phyloP scores from a whole-genome alignment of 2,329 filamentous ascomycete genomes.

The Ceratocystis albifundus region DNA sequence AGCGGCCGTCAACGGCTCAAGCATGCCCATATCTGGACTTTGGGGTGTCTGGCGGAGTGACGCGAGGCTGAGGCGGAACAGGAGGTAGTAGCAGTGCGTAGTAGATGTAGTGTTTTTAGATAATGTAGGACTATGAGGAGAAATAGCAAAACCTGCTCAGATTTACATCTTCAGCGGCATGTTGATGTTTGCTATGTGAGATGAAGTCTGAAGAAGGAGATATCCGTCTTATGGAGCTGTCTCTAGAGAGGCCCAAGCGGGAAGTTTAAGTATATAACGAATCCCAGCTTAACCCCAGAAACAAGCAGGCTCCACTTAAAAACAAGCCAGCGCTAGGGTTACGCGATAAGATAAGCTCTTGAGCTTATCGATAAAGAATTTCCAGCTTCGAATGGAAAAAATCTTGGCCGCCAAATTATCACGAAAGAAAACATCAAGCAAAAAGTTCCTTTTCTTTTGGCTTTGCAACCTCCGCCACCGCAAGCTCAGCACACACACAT shows the following conservation, averaged over 20 bases:
- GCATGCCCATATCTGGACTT: slow-evolving; percentile 38
- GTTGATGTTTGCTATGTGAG: background rate
- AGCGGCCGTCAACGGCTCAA: slow-evolving; percentile 46
- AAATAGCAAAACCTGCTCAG: background rate
- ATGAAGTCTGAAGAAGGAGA: too few species aligned
- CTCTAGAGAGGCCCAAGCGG: too few species aligned
- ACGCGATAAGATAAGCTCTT: slow-evolving; percentile 19
- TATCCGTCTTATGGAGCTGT: too few species aligned
- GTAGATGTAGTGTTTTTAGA: too few species aligned
- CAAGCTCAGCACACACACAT: background rate
- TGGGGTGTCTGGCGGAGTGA: background rate
- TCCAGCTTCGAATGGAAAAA: slow-evolving; percentile 23
- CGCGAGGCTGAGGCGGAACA: background rate
- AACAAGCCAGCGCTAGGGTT: background rate
- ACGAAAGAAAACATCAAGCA: slow-evolving; percentile 21
- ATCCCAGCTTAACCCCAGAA: background rate
- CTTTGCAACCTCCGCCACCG: background rate
- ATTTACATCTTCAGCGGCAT: slow-evolving; percentile 5
- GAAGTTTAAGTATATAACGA: too few species aligned
- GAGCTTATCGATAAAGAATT: slow-evolving; percentile 22
- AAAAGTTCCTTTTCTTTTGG: background rate
- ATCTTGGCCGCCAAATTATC: background rate
- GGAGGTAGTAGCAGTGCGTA: background rate
- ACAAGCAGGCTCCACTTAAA: background rate
- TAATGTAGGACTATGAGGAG: background rate